phyloP scores from a whole-genome alignment of 257 asterid genomes.

The Perilla frutescens region DNA sequence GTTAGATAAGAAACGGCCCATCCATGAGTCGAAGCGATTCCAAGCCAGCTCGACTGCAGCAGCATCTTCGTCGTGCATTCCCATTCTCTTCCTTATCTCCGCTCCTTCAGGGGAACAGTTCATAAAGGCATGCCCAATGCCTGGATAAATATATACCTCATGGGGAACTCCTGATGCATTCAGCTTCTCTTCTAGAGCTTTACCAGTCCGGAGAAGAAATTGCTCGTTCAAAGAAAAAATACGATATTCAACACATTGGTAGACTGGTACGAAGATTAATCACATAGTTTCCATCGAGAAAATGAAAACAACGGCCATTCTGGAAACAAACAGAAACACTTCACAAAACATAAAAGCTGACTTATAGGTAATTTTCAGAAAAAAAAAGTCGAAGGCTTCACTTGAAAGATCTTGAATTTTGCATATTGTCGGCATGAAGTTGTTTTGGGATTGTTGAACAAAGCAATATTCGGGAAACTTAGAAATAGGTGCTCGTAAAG shows the following conservation, averaged over 20 bases:
- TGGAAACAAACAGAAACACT: too few species aligned
- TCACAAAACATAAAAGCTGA: too few species aligned
- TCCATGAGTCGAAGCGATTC: slow-evolving; percentile 83
- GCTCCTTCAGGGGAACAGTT: slow-evolving; percentile 76
- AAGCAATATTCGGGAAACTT: neutral
- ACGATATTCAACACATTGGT: neutral
- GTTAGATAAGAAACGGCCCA: slow-evolving; percentile 66
- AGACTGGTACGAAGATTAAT: neutral
- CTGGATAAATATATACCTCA: slow-evolving; percentile 83
- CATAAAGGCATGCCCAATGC: slow-evolving; percentile 88
- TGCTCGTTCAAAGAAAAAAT: neutral
- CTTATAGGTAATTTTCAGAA: too few species aligned
- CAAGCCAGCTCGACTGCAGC: slow-evolving; percentile 84
- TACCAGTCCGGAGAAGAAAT: slow-evolving; percentile 64
- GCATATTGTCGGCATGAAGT: neutral
- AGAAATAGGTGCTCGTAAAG: neutral
- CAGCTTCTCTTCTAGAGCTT: slow-evolving; percentile 83
- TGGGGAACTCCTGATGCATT: slow-evolving; percentile 74
- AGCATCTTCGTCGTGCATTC: slow-evolving; percentile 70
- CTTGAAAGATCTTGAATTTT: neutral
- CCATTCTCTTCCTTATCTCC: slow-evolving; percentile 82
- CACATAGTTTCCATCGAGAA: neutral
- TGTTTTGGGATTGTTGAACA: neutral
- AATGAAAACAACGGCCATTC: neutral
- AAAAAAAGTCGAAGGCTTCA: slow-evolving; percentile 19